Evolutionary conservation across 202 grass and related monocot species (phyloP), one percentile per base, ranked within the genome.

Genomic region (Hordeum pubiflorum): DNA sequence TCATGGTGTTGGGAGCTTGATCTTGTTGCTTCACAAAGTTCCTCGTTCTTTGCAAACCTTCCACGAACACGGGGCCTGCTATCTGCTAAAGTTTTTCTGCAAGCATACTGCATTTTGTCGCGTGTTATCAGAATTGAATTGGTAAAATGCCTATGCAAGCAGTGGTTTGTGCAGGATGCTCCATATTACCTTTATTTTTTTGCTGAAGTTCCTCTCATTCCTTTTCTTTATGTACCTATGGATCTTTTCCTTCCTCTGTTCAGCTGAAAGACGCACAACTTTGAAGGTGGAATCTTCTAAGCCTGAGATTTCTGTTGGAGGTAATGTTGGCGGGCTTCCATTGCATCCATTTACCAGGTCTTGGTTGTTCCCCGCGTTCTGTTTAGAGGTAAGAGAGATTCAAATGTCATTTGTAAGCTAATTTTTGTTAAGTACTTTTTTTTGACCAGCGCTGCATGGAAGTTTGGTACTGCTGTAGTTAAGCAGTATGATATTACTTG

Each of bases 41-140:
- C 92, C n/a, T 96, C 90, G 54, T 96, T 99, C 89, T 93, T 99
- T 23, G 92, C 92, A 75, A 99, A 99, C 82, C 96, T 88, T 79
- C 96, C 96, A 3, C 90, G 90, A 50, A 96, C 92, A 44, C 96
- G 90, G 15, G 96, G 92, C 24, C 96, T 88, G 83, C 89, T 98
- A 83, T 98, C 96, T 52, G 96, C 96, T 67, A 98, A 89, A 59
- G 96, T 95, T 91, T 98, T 98, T 81, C 92, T 91, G 62, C 92
- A 99, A 68, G 92, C 96, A 15, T 99, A 99, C 96, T 99, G 91
- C 81, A 91, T 82, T 56, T 87, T 72, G 14, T 87, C 72, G 59
- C 3, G 36, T 75, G 59, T 87, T 55, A 77, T 54, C 44, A 82
- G 69, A 86, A 38, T 32, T 83, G 48, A 78, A 36, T 80, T 43